phyloP scores from a whole-genome alignment of 176 grass and related monocot genomes.

The Phoenix dactylifera region DNA sequence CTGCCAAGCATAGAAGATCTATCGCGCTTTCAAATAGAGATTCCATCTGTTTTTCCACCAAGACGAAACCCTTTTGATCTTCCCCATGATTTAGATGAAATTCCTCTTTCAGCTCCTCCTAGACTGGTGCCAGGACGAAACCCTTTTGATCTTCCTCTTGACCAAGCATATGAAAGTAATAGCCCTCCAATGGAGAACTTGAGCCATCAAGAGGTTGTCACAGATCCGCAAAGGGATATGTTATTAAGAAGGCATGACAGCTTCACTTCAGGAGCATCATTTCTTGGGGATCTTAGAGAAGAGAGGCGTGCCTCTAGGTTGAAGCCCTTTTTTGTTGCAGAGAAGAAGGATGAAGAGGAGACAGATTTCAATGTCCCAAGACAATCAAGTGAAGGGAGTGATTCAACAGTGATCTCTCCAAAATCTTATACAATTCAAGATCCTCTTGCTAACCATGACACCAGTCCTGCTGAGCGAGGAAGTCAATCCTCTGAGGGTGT shows the following conservation, averaged over 20 bases:
- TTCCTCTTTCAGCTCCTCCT: conserved; percentile 61
- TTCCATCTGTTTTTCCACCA: conserved; percentile 43
- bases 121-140: conserved; percentile 21
- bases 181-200: conserved; percentile 12
- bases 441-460: conserved; percentile 14
- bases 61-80: conserved; percentile 25
- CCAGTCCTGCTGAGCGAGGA: conserved; percentile 6
- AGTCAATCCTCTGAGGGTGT: too few species aligned
- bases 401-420: conserved; percentile 20
- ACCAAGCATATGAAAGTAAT: conserved; percentile 14
- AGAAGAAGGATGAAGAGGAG: conserved; percentile 24
- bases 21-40: conserved; percentile 32
- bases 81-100: conserved; percentile 33
- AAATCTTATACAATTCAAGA: conserved; percentile 29
- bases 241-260: conserved; percentile 17
- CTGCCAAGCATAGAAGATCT: conserved; percentile 27
- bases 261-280: conserved; percentile 24
- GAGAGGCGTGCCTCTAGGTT: conserved; percentile 18
- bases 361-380: conserved; percentile 2
- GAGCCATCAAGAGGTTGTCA: not conserved
- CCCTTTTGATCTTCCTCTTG: conserved; percentile 35
- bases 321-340: conserved; percentile 33
- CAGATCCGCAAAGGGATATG: not conserved
- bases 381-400: conserved; percentile 13
- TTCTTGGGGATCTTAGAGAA: conserved; percentile 8